These are phyloP conservation scores for Infundibulicybe gibba DNA, from an alignment of 768 basidiomycete species.

Conservation along the genomic window DNA sequence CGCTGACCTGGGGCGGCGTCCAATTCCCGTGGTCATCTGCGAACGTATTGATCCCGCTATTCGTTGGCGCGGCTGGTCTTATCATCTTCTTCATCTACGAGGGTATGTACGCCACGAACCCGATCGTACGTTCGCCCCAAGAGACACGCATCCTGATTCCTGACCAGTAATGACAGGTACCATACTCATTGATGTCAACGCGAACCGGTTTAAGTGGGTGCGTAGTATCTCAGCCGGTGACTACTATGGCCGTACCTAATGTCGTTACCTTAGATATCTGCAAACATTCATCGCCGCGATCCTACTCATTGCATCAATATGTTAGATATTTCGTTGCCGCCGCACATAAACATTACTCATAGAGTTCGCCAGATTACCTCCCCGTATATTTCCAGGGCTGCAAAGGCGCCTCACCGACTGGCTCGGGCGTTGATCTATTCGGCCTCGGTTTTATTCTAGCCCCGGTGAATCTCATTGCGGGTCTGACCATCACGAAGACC, in stretches of 20 bases:
- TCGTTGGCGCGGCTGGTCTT: conserved; percentile 36
- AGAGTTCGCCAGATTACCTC: conserved; percentile 24
- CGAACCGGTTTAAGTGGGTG: conserved; percentile 35
- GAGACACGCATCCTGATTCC: background rate
- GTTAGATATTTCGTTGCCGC: conserved; percentile 6
- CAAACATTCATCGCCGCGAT: conserved; percentile 26
- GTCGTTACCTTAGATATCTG: conserved; percentile 31
- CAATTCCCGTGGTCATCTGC: conserved; percentile 36
- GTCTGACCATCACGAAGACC: conserved; percentile 20
- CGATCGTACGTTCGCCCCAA: conserved; percentile 8
- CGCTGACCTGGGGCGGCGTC: conserved; percentile 47
- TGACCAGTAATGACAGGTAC: conserved; percentile 8
- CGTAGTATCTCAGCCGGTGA: conserved; percentile 3
- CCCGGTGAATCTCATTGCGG: conserved; percentile 32
- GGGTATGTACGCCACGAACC: conserved; percentile 17
- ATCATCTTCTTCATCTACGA: conserved; percentile 40
- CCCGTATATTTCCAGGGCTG: conserved; percentile 46
- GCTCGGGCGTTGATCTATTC: conserved; percentile 32
- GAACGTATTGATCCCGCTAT: conserved; percentile 39
- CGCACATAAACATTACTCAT: background rate
- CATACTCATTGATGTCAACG: conserved; percentile 19
- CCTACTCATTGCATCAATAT: conserved; percentile 15
- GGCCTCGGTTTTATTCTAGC: conserved; percentile 28
- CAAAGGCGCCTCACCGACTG: conserved; percentile 30
- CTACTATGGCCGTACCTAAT: no score